Conservation (phyloP, 768 basidiomycete genomes). For the Xerocomellus chrysenteron region DNA sequence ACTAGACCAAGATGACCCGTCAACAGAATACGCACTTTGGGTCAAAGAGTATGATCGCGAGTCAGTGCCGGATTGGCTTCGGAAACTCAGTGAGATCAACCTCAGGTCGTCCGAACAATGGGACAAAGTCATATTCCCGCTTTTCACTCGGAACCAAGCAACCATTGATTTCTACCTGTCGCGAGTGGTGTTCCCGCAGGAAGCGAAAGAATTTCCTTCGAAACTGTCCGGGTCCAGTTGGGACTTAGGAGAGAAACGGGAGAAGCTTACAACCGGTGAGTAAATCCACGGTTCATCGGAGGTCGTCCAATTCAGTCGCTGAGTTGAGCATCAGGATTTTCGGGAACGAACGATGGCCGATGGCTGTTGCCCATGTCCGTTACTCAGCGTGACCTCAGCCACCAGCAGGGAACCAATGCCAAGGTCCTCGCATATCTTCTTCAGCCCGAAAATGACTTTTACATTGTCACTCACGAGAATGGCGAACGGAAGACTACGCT, state of each 20-base stretch:
- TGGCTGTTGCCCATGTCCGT: constrained; percentile 39
- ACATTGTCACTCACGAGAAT: constrained; percentile 2
- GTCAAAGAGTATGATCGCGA: not conserved
- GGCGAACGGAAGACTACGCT: not conserved
- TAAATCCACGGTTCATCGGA: not conserved
- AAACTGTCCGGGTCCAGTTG: constrained; percentile 33
- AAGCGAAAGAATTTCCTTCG: constrained; percentile 31
- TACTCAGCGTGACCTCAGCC: constrained; percentile 21
- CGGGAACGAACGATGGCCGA: constrained; percentile 37
- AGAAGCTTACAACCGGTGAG: constrained; percentile 6
- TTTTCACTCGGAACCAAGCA: constrained; percentile 1
- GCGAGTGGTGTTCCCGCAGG: constrained; percentile 33
- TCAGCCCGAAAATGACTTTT: constrained; percentile 15
- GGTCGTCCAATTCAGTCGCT: not conserved
- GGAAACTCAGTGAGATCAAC: not conserved
- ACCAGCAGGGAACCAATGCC: constrained; percentile 42
- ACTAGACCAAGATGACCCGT: constrained; percentile 2
- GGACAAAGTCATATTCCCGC: not conserved
- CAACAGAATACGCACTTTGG: not conserved
- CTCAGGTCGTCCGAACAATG: constrained; percentile 8
- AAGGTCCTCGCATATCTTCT: constrained; percentile 29
- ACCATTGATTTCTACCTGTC: constrained; percentile 21
- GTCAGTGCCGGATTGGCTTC: not conserved
- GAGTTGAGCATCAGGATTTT: constrained; percentile 29
- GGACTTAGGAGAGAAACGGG: constrained; percentile 34